Evolutionary conservation across 768 basidiomycete species (phyloP).

Genomic region (Suillus ampliporus): DNA sequence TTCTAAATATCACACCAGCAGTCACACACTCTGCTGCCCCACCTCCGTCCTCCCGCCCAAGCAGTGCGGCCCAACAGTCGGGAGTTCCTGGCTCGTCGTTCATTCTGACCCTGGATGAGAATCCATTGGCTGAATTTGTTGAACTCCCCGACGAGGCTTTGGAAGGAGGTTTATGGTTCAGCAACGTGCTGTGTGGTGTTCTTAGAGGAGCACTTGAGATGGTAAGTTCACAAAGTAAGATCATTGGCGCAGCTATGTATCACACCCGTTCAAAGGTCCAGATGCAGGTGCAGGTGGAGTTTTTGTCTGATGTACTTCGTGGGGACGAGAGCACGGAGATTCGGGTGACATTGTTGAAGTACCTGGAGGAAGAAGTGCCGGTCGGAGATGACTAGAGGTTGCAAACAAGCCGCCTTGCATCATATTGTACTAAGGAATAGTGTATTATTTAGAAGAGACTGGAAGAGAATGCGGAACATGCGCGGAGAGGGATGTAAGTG

Average conservation of each 20-base stretch:
- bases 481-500: background rate
- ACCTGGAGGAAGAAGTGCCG: conserved; percentile 95
- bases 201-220: conserved; percentile 93
- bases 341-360: conserved; percentile 86
- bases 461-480: background rate
- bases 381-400: conserved; percentile 81
- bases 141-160: conserved; percentile 93
- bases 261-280: conserved; percentile 67
- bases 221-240: conserved; percentile 56
- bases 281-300: conserved; percentile 91
- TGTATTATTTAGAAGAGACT: conserved; percentile 10
- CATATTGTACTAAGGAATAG: background rate
- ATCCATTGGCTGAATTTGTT: conserved; percentile 95
- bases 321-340: conserved; percentile 97
- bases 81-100: conserved; percentile 64
- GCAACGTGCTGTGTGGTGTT: conserved; percentile 95
- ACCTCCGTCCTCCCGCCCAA: conserved; percentile 56
- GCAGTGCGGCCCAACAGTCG: conserved; percentile 46
- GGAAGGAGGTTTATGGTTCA: conserved; percentile 95
- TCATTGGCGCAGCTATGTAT: conserved; percentile 1
- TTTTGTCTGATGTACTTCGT: conserved; percentile 87
- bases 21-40: conserved; percentile 72
- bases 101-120: conserved; percentile 89
- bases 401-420: conserved; percentile 22
- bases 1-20: conserved; percentile 88